phyloP scores from a whole-genome alignment of 306 rosid species.

The Cucurbita argyrosperma region DNA sequence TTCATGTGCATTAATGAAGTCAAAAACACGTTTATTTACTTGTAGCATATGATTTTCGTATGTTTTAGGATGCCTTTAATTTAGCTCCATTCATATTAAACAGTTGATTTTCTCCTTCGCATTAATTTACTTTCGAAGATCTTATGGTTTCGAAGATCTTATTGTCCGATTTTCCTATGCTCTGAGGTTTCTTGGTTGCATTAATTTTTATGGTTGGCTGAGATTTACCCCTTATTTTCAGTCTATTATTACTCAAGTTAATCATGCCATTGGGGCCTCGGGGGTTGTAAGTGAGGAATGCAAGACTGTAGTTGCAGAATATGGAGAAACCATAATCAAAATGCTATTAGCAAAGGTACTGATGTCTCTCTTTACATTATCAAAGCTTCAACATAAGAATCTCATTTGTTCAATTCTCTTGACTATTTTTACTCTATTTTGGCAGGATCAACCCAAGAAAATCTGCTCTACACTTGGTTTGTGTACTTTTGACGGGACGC shows the following conservation, averaged over 20 bases:
- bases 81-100: not conserved
- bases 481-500: conserved; percentile 44
- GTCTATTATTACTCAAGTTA: conserved; percentile 50
- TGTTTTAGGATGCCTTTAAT: not conserved
- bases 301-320: conserved; percentile 45
- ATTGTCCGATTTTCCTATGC: too few species aligned
- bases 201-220: not conserved
- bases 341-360: conserved; percentile 41
- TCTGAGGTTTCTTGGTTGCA: not conserved
- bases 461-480: conserved; percentile 56
- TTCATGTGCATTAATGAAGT: not conserved
- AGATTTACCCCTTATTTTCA: not conserved
- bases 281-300: conserved; percentile 56
- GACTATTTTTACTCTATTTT: not conserved
- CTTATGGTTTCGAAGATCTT: not conserved
- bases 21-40: not conserved
- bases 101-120: not conserved
- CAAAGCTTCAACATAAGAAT: not conserved
- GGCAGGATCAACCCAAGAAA: conserved; percentile 43
- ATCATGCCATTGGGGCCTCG: conserved; percentile 65
- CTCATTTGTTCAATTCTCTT: not conserved
- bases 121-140: not conserved
- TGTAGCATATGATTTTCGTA: not conserved
- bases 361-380: not conserved
- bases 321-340: conserved; percentile 48